Evolutionary conservation across 1,284 basidiomycete genomes (phyloP).

Genomic region (Leccinum solheimii): DNA sequence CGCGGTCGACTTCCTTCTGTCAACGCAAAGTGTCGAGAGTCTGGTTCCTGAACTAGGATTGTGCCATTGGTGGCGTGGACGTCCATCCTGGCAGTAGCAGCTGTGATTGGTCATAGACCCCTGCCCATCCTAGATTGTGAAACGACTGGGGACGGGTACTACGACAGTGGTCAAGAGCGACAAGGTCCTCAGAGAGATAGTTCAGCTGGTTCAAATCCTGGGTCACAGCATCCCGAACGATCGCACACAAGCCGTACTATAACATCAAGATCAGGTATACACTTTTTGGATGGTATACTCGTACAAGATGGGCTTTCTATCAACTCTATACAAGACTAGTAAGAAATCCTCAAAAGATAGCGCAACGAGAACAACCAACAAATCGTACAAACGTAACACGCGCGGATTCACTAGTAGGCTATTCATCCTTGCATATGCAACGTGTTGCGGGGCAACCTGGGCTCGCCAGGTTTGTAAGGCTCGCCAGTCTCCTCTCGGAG

Average conservation of each 20-base stretch:
- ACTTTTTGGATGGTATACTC: constrained; percentile 14
- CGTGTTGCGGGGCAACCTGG: constrained; percentile 61
- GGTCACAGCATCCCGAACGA: constrained; percentile 4
- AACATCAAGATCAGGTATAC: constrained; percentile 3
- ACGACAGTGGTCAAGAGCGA: too few species aligned
- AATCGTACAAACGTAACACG: constrained; percentile 14
- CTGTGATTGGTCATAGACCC: too few species aligned
- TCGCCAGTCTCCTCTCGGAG: constrained; percentile 71
- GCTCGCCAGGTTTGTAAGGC: constrained; percentile 62
- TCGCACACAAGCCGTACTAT: too few species aligned
- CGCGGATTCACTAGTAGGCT: not conserved
- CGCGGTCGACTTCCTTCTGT: too few species aligned
- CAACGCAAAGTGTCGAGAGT: too few species aligned
- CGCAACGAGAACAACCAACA: not conserved
- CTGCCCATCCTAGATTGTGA: too few species aligned
- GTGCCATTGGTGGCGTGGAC: too few species aligned
- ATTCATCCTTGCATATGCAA: constrained; percentile 49
- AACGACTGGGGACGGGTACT: too few species aligned
- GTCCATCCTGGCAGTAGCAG: too few species aligned
- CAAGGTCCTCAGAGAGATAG: too few species aligned
- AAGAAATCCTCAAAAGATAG: not conserved
- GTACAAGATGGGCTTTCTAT: constrained; percentile 11
- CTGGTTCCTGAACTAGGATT: too few species aligned
- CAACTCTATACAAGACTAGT: constrained; percentile 4
- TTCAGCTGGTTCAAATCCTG: too few species aligned